Conservation (phyloP, 2,329 filamentous ascomycete genomes). For the Hypomyces perniciosus region DNA sequence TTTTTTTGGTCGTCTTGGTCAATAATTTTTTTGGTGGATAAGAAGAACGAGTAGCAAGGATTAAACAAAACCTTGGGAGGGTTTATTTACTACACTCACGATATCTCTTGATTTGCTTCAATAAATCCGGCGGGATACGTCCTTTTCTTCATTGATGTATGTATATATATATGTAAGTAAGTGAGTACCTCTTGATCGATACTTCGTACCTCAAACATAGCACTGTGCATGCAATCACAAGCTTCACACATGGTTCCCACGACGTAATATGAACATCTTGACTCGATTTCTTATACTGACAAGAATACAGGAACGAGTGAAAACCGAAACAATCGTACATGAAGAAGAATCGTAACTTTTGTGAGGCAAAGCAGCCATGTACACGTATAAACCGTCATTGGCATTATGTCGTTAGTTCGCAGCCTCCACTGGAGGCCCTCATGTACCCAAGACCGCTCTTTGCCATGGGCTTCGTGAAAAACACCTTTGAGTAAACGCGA, state of each 20-base stretch:
- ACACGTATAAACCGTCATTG: slow-evolving; percentile 7
- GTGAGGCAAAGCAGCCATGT: neutral
- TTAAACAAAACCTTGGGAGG: too few relatives aligned
- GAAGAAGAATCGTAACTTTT: neutral
- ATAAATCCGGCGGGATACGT: too few relatives aligned
- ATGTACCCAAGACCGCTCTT: slow-evolving; percentile 2
- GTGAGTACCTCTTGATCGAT: too few relatives aligned
- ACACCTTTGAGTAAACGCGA: slow-evolving; percentile 11
- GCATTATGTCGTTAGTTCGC: slow-evolving; percentile 13
- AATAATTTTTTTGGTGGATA: too few relatives aligned
- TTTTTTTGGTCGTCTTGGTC: neutral
- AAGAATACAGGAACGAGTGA: slow-evolving; percentile 7
- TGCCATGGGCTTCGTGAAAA: slow-evolving; percentile 1
- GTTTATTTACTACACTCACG: too few relatives aligned
- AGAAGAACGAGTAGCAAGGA: too few relatives aligned
- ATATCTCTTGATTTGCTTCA: too few relatives aligned
- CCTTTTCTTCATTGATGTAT: too few relatives aligned
- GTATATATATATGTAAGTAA: too few relatives aligned
- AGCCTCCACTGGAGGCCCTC: neutral
- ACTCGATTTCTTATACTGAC: slow-evolving; percentile 7
- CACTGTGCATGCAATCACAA: too few relatives aligned
- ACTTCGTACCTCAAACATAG: too few relatives aligned
- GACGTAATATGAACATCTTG: neutral
- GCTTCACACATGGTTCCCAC: too few relatives aligned
- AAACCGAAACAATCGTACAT: neutral